These are phyloP conservation scores for Fusarium penzigii DNA, from an alignment of 2,329 filamentous ascomycete species.

Conservation along the genomic window DNA sequence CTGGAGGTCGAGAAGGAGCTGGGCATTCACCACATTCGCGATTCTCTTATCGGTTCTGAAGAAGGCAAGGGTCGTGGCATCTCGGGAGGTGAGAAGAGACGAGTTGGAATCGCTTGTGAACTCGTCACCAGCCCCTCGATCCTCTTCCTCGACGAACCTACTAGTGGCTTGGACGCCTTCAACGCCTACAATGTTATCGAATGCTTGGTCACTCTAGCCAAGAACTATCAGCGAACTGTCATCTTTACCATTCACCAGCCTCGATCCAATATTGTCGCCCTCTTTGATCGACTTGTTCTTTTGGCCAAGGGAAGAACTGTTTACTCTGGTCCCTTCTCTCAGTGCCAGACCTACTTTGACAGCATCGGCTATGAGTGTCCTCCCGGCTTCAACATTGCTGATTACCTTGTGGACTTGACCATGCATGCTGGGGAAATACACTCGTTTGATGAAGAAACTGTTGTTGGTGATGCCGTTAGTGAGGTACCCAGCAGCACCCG, in stretches of 20 bases:
- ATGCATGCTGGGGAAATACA: conserved; percentile 82
- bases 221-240: conserved; percentile 94
- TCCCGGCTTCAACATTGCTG: conserved; percentile 96
- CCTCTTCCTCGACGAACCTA: conserved; percentile 94
- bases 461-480: conserved; percentile 58
- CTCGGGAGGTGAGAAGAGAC: conserved; percentile 93
- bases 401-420: conserved; percentile 94
- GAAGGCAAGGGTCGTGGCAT: conserved; percentile 93
- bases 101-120: conserved; percentile 96
- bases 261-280: conserved; percentile 94
- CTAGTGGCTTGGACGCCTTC: conserved; percentile 91
- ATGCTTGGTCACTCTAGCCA: conserved; percentile 90
- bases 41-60: conserved; percentile 94
- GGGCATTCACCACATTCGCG: conserved; percentile 89
- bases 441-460: conserved; percentile 54
- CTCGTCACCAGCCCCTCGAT: conserved; percentile 97
- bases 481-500: conserved; percentile 83
- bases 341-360: conserved; percentile 92
- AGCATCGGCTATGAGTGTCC: conserved; percentile 89
- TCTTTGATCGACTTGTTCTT: conserved; percentile 93
- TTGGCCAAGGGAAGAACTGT: conserved; percentile 87
- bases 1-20: conserved; percentile 94
- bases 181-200: conserved; percentile 99
- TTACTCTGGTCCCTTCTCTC: conserved; percentile 86
- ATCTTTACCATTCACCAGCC: conserved; percentile 99